Evolutionary conservation across 2,329 filamentous ascomycete species (phyloP).

Genomic region (Fonsecaea pedrosoi): DNA sequence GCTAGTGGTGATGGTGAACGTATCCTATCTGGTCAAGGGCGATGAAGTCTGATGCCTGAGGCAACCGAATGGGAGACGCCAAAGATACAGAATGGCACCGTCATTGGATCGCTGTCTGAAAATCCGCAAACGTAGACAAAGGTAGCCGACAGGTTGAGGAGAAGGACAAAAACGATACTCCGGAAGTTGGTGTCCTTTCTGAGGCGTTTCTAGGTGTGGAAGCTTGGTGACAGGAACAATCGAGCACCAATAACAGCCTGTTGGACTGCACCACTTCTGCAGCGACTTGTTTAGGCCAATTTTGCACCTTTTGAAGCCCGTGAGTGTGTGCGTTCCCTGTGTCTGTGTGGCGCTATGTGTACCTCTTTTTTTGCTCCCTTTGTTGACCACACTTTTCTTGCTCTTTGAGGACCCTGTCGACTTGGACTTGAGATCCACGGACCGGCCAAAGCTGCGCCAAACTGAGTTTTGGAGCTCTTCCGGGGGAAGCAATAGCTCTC

Average conservation of each 20-base stretch:
- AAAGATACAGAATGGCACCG: slow-evolving; percentile 1
- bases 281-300: neutral
- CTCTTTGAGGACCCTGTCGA: neutral
- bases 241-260: neutral
- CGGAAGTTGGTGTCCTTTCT: neutral
- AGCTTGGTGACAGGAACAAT: slow-evolving; percentile 4
- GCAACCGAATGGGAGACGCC: slow-evolving; percentile 5
- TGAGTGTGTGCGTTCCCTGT: neutral
- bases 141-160: neutral
- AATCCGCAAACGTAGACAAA: neutral
- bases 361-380: neutral
- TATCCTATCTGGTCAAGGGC: slow-evolving; percentile 4
- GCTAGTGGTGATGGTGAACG: slow-evolving; percentile 3
- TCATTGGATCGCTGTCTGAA: neutral
- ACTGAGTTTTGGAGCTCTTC: slow-evolving; percentile 3
- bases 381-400: neutral
- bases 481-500: neutral
- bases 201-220: slow-evolving; percentile 6
- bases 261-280: neutral
- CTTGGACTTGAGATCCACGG: neutral
- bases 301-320: neutral
- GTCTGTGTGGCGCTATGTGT: neutral
- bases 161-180: neutral
- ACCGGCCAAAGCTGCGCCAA: neutral
- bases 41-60: neutral